Base-by-base conservation (phyloP, 805 yeast species). In the Wickerhamomyces strasburgensis region DNA sequence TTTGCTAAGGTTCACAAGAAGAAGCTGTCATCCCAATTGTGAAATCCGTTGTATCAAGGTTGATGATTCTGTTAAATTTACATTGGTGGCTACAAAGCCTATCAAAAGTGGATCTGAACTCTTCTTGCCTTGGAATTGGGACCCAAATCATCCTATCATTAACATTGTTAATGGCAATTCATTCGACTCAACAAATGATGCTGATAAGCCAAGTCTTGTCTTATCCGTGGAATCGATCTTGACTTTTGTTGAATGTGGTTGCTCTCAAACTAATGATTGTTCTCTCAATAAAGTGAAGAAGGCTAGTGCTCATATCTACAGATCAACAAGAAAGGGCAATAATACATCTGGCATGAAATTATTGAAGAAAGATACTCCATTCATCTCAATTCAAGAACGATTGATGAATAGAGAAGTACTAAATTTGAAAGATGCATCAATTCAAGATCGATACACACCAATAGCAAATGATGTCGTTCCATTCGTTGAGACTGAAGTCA, bases 71-170 rank as follows among this genome's bases (percentile, higher is more conserved):
- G 67, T 84, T 8, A 72, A 69, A 37, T 78, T 84, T 52, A 65
- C 75, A 7, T 67, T 85, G 8, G 65, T 65, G 19, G 74, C 96
- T 0, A 58, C 69, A 1, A 70, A 65, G 33, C 73, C 74, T 3
- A 73, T 89, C 19, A 65, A 67, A 35, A 58, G 68, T 8, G 87
- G 78, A n/a, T 74, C 78, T 27, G 97, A 89, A 53, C 60, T 90
- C 15, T 72, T 89, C 0, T 58, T 87, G 8, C 75, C 79, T 2
- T 90, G 98, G 98, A 85, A 81, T 42, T 90, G 96, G 95, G 95
- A 88, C 53, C 54, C 60, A 3, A 45, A 64, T 14, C 96, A 88
- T 55, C 95, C 97, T 2, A 83, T 87, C 27, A 62, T 65, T 36
- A 68, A 70, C 45, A 65, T 72, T 18, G 58, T 63, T 18, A 64